Evolutionary conservation across 257 asterid genomes (phyloP).

Genomic region (Gardenia jasminoides): DNA sequence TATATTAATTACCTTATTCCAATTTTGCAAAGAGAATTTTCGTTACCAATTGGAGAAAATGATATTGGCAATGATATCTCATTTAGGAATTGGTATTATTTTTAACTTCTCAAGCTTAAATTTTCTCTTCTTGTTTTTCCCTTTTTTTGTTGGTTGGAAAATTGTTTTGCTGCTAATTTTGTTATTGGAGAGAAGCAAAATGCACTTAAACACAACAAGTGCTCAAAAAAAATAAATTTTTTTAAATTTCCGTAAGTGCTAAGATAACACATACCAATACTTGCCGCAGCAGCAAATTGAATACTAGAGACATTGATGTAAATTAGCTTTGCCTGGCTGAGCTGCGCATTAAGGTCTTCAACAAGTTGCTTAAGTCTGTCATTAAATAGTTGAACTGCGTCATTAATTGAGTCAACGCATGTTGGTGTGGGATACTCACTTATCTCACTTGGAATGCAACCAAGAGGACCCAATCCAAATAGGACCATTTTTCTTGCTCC

Average conservation of each 20-base stretch:
- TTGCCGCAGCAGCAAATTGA: constrained; percentile 21
- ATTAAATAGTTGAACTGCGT: constrained; percentile 30
- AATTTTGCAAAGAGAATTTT: no score
- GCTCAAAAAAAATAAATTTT: not conserved
- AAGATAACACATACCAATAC: constrained; percentile 17
- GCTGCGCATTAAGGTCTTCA: constrained; percentile 29
- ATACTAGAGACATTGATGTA: constrained; percentile 43
- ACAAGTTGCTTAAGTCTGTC: constrained; percentile 30
- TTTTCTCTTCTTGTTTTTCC: no score
- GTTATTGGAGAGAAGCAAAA: not conserved
- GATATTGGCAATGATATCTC: no score
- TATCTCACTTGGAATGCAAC: constrained; percentile 41
- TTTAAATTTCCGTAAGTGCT: no score
- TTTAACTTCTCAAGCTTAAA: no score
- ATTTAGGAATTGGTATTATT: no score
- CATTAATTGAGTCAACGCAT: constrained; percentile 43
- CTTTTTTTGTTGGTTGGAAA: no score
- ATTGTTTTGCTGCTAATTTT: no score
- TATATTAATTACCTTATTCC: no score
- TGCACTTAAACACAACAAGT: no score
- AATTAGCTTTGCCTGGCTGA: constrained; percentile 32
- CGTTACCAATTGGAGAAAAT: no score
- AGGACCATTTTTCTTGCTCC: constrained; percentile 58
- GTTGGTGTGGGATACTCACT: constrained; percentile 18
- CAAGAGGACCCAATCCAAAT: constrained; percentile 43